Evolutionary conservation across 208 protist genomes (phyloP).

Genomic region (Trypanosoma grayi): DNA sequence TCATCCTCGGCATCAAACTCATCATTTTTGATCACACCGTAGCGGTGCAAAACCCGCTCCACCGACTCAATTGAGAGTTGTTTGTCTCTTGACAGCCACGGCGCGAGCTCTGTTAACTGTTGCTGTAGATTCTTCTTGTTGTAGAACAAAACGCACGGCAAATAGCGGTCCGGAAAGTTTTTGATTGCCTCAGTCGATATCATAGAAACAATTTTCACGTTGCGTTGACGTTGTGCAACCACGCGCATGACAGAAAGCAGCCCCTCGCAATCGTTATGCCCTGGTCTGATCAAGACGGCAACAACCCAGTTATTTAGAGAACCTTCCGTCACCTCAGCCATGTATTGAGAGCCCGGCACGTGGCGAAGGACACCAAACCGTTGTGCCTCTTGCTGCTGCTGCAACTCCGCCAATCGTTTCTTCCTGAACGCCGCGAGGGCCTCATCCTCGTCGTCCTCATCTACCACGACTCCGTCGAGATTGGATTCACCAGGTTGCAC

Average conservation of each 20-base stretch:
- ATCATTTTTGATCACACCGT: constrained; percentile 41
- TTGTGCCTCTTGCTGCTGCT: constrained; percentile 44
- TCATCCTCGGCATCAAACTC: constrained; percentile 31
- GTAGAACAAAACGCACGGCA: constrained; percentile 87
- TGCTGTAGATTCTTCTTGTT: constrained; percentile 52
- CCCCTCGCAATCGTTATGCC: constrained; percentile 69
- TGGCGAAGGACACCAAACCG: constrained; percentile 75
- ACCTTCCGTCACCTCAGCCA: constrained; percentile 79
- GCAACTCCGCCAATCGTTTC: constrained; percentile 58
- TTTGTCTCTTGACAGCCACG: constrained; percentile 43
- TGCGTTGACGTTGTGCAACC: constrained; percentile 60
- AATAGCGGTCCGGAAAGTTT: constrained; percentile 71
- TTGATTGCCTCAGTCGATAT: constrained; percentile 74
- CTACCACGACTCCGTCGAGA: constrained; percentile 18
- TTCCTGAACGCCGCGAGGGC: constrained; percentile 56
- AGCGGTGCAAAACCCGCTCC: constrained; percentile 41
- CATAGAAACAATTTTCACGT: constrained; percentile 86
- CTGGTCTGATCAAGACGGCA: constrained; percentile 64
- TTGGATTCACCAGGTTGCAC: constrained; percentile 1
- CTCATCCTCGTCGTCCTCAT: constrained; percentile 75
- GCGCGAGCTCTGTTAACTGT: constrained; percentile 64
- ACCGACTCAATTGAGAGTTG: constrained; percentile 45
- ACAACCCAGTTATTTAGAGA: constrained; percentile 71
- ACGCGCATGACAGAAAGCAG: constrained; percentile 68
- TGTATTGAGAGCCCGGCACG: constrained; percentile 63